Base-by-base conservation (phyloP, 129 eudicot genomes). In the Saussurea involucrata region DNA sequence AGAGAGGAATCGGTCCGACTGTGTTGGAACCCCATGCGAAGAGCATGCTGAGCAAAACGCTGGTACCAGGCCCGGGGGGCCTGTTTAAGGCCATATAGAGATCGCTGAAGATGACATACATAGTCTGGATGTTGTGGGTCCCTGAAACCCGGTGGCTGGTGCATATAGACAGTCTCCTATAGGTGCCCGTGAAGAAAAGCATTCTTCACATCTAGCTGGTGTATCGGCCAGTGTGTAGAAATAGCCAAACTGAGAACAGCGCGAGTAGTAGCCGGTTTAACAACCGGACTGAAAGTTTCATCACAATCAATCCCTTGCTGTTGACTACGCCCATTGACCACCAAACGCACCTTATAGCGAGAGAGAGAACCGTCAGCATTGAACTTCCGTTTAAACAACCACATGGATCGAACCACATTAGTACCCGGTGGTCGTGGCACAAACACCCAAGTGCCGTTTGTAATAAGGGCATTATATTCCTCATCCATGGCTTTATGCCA, bases 251-350 rank as follows among this genome's bases (percentile, higher is more conserved):
- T 11, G 4, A 71, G 61, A n/a, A 68, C n/a, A 6, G 34, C 6
- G 3, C 29, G 76, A 6, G 42, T 42, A n/a, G 63, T 71, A 1
- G 76, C 3, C 2, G 76, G 61, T 42, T 71, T 71, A 13, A 42
- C 63, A 0, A 72, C 33, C 15, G 76, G 76, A 13, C 76, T 72
- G n/a, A 72, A 72, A 42, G 76, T 72, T 11, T 72, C 76, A 33
- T 46, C 24, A 28, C 53, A 72, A 6, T 72, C 76, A 24, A 72
- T n/a, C 8, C 76, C 76, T 2, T 12, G 29, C 1, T 25, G 25
- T 24, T 72, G 76, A 21, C 55, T 15, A 24, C 20, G 22, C 18
- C 76, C 76, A 21, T 72, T 46, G 10, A 27, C 66, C 3, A 60
- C 66, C 4, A 60, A 18, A 8, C 66, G 27, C 3, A 4, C 66